Evolutionary conservation across 345 rosid genomes (phyloP), one percentile per base, ranked within the genome.

Genomic region (Bruguiera sexangula): DNA sequence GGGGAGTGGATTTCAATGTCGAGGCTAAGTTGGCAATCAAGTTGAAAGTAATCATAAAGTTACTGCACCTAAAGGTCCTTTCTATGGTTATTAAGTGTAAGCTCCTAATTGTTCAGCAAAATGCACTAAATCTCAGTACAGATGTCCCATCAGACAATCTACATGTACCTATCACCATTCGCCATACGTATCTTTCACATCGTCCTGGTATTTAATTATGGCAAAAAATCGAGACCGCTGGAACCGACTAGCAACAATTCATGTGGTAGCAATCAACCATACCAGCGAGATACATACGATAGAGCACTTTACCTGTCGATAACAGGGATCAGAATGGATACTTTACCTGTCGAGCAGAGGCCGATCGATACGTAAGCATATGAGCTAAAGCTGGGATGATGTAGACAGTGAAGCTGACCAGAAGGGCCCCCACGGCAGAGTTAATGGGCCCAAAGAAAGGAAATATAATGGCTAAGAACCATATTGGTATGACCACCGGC

Each of bases 391-490:
- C 79, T 57, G 97, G 97, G 79, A 91, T 91, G 80, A 91, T 81
- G 79, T 88, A 91, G 80, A 91, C 97, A 0, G 97, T 91, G 86
- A 91, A 91, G 82, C 88, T 91, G 71, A 91, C 97, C 65, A 91
- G 52, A 32, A 91, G 94, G 57, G 97, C 82, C 27, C 95, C 95
- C 51, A 91, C 97, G 34, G 97, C 88, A 1, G 97, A 91, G 86
- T 88, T 91, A 13, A 91, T 91, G 53, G 97, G 97, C 13, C 97
- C 97, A 8, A 91, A 91, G 86, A 91, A 91, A 27, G 94, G 97
- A 67, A 91, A 91, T 71, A 91, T 80, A 54, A 90, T 90, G 59
- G 96, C 96, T 74, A 90, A 74, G 84, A 90, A 90, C 94, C 94
- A 87, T 61, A 91, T 91, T 0, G 94, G 97, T 56, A 91, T 68